Evolutionary conservation across 768 basidiomycete genomes (phyloP).

Genomic region (Panus rudis): DNA sequence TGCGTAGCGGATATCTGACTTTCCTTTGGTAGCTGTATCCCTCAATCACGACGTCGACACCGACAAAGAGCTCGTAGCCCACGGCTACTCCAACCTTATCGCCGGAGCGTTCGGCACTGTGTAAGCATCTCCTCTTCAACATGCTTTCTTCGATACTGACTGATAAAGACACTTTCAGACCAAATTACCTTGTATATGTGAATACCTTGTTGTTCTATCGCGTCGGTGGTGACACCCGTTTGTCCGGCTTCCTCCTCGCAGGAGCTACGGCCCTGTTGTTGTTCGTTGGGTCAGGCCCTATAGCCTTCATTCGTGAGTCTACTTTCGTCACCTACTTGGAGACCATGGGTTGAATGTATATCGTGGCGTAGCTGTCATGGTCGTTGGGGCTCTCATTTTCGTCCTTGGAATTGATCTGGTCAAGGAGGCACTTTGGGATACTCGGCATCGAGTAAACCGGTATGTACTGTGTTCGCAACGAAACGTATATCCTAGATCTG

Average conservation of each 20-base stretch:
- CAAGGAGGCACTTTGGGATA: slow-evolving; percentile 97
- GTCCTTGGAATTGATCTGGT: slow-evolving; percentile 91
- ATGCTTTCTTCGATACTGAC: neutral
- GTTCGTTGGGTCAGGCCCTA: slow-evolving; percentile 79
- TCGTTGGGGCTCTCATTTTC: slow-evolving; percentile 88
- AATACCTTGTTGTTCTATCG: slow-evolving; percentile 92
- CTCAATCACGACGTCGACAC: slow-evolving; percentile 86
- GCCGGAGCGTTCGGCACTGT: slow-evolving; percentile 79
- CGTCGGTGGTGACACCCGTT: slow-evolving; percentile 79
- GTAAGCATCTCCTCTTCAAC: slow-evolving; percentile 31
- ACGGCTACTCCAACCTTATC: slow-evolving; percentile 86
- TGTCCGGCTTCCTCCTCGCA: slow-evolving; percentile 83
- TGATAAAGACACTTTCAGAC: slow-evolving; percentile 38
- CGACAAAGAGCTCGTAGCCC: slow-evolving; percentile 85
- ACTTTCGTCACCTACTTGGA: neutral
- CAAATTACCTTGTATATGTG: slow-evolving; percentile 85
- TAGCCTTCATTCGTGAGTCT: slow-evolving; percentile 82
- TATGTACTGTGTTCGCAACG: slow-evolving; percentile 26
- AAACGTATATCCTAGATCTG: neutral
- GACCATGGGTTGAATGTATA: neutral
- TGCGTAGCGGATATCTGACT: neutral
- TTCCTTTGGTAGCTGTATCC: slow-evolving; percentile 58
- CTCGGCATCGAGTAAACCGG: slow-evolving; percentile 77
- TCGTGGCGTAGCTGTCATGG: slow-evolving; percentile 66
- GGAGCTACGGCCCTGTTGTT: slow-evolving; percentile 64